Conservation (phyloP, 805 yeast genomes). For the Dipodascus geniculatus region DNA sequence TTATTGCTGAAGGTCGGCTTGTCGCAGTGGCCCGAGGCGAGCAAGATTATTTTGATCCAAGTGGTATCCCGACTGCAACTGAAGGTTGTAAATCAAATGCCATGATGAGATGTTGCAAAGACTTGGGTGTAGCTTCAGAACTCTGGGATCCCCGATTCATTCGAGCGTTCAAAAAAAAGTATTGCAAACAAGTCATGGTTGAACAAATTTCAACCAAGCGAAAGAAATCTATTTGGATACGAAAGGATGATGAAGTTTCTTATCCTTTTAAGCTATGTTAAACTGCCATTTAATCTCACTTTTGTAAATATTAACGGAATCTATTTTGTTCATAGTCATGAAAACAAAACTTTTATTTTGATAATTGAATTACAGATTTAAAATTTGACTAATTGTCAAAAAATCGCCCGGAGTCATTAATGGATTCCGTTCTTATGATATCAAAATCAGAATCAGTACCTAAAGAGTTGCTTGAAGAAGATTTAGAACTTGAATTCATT, state of each 20-base stretch:
- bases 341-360: too few relatives aligned
- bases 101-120: conserved; percentile 95
- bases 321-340: too few relatives aligned
- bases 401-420: background rate
- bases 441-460: background rate
- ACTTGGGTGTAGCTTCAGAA: conserved; percentile 91
- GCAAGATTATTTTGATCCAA: conserved; percentile 79
- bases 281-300: background rate
- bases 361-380: too few relatives aligned
- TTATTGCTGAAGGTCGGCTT: conserved; percentile 76
- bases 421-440: background rate
- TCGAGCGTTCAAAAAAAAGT: conserved; percentile 45
- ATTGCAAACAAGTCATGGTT: conserved; percentile 75
- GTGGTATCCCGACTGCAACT: conserved; percentile 85
- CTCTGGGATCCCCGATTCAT: conserved; percentile 95
- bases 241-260: conserved; percentile 70
- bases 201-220: conserved; percentile 73
- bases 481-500: background rate
- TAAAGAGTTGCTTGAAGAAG: background rate
- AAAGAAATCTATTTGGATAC: conserved; percentile 79
- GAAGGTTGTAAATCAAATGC: conserved; percentile 98
- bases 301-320: background rate
- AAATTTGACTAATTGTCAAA: too few relatives aligned
- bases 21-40: conserved; percentile 93
- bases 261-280: conserved; percentile 53